These are phyloP conservation scores for Deuterostichococcus epilithicus DNA, from an alignment of 139 green algal species.

Conservation along the genomic window DNA sequence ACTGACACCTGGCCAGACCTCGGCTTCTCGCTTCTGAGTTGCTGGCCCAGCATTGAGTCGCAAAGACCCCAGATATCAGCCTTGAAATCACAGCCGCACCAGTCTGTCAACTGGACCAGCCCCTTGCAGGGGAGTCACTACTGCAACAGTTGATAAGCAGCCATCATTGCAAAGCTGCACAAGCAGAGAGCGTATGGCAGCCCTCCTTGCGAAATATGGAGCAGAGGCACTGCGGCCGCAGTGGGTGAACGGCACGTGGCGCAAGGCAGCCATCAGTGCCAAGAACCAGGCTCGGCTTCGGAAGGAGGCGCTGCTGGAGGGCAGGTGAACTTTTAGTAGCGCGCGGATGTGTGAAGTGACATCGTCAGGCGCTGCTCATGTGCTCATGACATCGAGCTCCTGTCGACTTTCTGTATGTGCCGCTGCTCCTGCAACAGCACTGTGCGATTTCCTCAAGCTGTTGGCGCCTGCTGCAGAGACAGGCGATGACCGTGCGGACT, in stretches of 20 bases:
- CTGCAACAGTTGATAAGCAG: no score
- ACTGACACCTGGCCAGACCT: no score
- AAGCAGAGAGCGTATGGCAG: constrained; percentile 21
- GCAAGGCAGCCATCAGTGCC: constrained; percentile 36
- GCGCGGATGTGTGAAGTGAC: background rate
- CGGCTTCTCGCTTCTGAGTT: no score
- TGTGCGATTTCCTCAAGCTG: background rate
- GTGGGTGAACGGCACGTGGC: constrained; percentile 27
- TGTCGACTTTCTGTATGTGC: background rate
- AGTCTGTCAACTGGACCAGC: no score
- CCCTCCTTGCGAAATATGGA: constrained; percentile 28
- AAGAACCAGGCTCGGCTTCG: constrained; percentile 38
- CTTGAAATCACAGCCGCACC: no score
- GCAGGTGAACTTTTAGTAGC: constrained; percentile 16
- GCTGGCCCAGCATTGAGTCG: no score
- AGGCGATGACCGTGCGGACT: background rate
- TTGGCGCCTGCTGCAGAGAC: background rate
- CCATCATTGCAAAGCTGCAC: no score
- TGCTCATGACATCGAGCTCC: background rate
- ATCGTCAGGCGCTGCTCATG: background rate
- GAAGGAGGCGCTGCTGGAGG: constrained; percentile 20
- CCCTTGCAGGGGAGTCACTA: no score
- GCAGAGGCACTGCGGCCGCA: constrained; percentile 26
- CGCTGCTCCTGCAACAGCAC: no score
- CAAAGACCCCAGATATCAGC: no score